phyloP scores from a whole-genome alignment of 2,329 filamentous ascomycete species.

The Pyrenophora seminiperda region DNA sequence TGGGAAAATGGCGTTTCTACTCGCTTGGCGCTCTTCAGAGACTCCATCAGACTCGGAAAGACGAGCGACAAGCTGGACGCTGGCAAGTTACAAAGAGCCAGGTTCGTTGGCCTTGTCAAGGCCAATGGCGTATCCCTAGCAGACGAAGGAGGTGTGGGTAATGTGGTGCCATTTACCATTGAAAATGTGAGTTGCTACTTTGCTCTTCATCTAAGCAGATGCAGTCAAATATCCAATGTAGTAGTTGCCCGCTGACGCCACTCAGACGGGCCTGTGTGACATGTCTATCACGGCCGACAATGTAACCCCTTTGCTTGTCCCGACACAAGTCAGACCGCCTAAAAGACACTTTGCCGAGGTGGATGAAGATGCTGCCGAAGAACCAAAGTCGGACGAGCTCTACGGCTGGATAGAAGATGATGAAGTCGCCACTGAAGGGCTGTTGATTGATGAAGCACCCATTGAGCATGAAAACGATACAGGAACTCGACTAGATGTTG shows the following conservation, averaged over 20 bases:
- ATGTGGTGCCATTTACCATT: conserved; percentile 57
- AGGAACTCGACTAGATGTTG: conserved; percentile 23
- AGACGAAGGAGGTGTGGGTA: conserved; percentile 51
- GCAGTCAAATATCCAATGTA: conserved; percentile 16
- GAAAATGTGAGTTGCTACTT: conserved; percentile 55
- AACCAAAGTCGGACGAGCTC: conserved; percentile 67
- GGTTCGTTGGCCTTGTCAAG: conserved; percentile 54
- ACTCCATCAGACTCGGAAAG: conserved; percentile 57
- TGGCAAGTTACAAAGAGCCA: conserved; percentile 40
- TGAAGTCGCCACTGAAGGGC: conserved; percentile 52
- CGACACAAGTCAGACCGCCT: conserved; percentile 45
- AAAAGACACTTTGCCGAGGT: conserved; percentile 67
- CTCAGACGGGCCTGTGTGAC: conserved; percentile 42
- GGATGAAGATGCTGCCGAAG: conserved; percentile 65
- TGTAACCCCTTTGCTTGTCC: conserved; percentile 28
- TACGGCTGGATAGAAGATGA: conserved; percentile 74
- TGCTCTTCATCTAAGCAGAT: conserved; percentile 29
- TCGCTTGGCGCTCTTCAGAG: conserved; percentile 77
- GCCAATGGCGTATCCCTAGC: conserved; percentile 48
- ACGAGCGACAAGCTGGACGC: conserved; percentile 30
- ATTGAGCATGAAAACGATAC: conserved; percentile 18
- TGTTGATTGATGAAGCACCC: conserved; percentile 42
- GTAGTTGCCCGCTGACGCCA: conserved; percentile 29
- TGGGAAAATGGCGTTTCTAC: conserved; percentile 82
- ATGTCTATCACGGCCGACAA: conserved; percentile 39